phyloP scores from a whole-genome alignment of 139 green algal species.

The Chlorella sp. region DNA sequence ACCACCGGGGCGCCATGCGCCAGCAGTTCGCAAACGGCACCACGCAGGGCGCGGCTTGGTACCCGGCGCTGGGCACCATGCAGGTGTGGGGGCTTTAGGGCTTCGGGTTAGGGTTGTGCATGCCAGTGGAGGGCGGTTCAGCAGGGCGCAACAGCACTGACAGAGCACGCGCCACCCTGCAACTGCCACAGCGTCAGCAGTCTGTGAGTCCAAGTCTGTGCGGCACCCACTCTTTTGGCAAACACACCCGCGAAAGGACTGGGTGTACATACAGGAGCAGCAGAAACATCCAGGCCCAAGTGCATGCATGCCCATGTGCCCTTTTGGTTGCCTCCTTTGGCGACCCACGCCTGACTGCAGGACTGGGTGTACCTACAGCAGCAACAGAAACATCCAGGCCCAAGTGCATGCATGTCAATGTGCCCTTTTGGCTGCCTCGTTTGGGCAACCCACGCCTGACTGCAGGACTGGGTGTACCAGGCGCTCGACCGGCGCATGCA shows the following conservation, averaged over 20 bases:
- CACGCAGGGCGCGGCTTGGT: slow-evolving; percentile 6
- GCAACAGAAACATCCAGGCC: background rate
- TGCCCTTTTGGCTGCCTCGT: too few relatives aligned
- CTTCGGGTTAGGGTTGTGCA: background rate
- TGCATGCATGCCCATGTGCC: background rate
- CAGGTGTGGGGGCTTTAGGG: background rate
- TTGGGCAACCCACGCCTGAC: background rate
- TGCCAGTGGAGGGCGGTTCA: background rate
- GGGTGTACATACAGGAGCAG: background rate
- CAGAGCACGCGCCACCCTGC: too few relatives aligned
- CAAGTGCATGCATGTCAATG: background rate
- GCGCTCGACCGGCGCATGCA: slow-evolving; percentile 6
- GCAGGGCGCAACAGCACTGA: background rate
- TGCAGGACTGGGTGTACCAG: slow-evolving; percentile 27
- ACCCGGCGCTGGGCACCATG: slow-evolving; percentile 9
- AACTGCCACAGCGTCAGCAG: too few relatives aligned
- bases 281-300: background rate
- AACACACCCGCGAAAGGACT: too few relatives aligned
- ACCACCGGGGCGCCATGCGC: background rate
- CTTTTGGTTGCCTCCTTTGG: too few relatives aligned
- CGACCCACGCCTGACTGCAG: too few relatives aligned
- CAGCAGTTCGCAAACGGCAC: slow-evolving; percentile 9
- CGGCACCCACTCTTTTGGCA: background rate
- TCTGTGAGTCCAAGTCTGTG: background rate
- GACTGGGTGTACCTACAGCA: background rate